These are phyloP conservation scores for Tephrocybe sp. DNA, from an alignment of 768 basidiomycete genomes.

Conservation along the genomic window DNA sequence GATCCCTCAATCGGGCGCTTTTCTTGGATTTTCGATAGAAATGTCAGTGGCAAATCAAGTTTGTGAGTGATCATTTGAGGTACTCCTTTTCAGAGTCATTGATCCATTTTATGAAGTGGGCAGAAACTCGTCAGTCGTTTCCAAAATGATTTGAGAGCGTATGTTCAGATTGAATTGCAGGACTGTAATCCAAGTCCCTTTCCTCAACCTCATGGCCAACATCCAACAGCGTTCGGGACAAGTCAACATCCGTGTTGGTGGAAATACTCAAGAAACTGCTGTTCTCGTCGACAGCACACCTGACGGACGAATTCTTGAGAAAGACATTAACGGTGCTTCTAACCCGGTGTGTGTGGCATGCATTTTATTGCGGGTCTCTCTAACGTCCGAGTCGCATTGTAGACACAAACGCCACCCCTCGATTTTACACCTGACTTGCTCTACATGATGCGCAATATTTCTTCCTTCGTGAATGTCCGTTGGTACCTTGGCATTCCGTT, in stretches of 20 bases:
- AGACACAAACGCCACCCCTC: slow-evolving; percentile 70
- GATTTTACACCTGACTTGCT: slow-evolving; percentile 64
- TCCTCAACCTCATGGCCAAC: slow-evolving; percentile 79
- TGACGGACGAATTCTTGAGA: slow-evolving; percentile 31
- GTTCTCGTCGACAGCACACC: slow-evolving; percentile 46
- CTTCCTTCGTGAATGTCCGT: slow-evolving; percentile 52
- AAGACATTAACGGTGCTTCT: slow-evolving; percentile 14
- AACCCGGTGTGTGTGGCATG: slow-evolving; percentile 14
- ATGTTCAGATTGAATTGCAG: slow-evolving; percentile 20
- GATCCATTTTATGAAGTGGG: slow-evolving; percentile 34
- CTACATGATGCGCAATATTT: slow-evolving; percentile 63
- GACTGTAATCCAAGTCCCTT: slow-evolving; percentile 51
- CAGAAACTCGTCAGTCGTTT: slow-evolving; percentile 39
- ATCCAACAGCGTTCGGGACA: slow-evolving; percentile 61
- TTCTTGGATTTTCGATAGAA: slow-evolving; percentile 61
- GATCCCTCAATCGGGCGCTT: slow-evolving; percentile 12
- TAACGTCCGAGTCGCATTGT: background rate
- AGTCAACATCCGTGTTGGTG: slow-evolving; percentile 70
- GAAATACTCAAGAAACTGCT: slow-evolving; percentile 77
- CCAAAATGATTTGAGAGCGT: slow-evolving; percentile 15
- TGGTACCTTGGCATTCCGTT: slow-evolving; percentile 65
- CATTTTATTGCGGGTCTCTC: background rate
- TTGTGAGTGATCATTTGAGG: slow-evolving; percentile 33
- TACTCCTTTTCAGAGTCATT: background rate
- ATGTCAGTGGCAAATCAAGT: slow-evolving; percentile 60